Conservation (phyloP, 2,329 filamentous ascomycete genomes). For the Scortechinia acanthostroma region DNA sequence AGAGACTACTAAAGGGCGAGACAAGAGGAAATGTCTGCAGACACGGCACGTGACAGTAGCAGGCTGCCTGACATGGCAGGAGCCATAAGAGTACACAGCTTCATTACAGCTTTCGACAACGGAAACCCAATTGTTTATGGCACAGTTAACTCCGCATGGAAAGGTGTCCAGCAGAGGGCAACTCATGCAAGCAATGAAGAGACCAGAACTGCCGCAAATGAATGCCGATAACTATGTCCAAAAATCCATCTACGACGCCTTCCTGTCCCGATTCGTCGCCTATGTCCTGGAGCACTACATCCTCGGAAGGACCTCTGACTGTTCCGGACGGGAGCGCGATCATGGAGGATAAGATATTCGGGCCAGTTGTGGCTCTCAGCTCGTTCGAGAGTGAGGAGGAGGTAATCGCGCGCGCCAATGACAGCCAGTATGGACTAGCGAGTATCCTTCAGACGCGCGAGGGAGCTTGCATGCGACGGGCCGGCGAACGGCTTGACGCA, state of each 20-base stretch:
- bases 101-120: too few species aligned
- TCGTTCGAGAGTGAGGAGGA: constrained; percentile 38
- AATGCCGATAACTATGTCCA: too few species aligned
- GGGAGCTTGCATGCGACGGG: not conserved
- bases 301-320: constrained; percentile 18
- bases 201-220: too few species aligned
- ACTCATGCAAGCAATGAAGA: too few species aligned
- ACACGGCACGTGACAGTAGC: too few species aligned
- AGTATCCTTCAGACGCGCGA: not conserved
- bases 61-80: too few species aligned
- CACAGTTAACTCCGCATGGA: too few species aligned
- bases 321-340: constrained; percentile 23
- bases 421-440: constrained; percentile 33
- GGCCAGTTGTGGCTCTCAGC: constrained; percentile 36
- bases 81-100: too few species aligned
- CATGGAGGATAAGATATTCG: constrained; percentile 39
- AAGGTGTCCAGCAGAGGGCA: too few species aligned
- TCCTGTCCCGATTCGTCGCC: not conserved
- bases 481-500: not conserved
- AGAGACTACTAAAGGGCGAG: too few species aligned
- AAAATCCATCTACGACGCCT: not conserved
- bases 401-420: constrained; percentile 34
- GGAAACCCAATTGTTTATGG: too few species aligned
- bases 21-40: too few species aligned
- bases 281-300: constrained; percentile 4